Evolutionary conservation across 495 filamentous ascomycete genomes (phyloP), one percentile per base, ranked within the genome.

Genomic region (Physcia stellaris): DNA sequence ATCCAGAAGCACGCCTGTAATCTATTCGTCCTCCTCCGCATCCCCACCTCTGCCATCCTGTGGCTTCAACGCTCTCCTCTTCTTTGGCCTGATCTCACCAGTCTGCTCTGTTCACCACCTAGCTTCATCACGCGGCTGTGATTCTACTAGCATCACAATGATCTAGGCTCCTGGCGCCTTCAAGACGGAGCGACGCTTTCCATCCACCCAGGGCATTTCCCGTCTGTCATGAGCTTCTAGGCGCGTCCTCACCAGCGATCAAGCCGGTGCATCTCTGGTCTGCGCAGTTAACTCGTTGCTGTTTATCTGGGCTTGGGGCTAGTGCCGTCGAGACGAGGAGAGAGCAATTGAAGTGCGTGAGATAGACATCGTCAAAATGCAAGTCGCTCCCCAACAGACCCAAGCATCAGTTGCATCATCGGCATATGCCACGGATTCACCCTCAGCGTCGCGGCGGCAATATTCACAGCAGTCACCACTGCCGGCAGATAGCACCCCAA

Each of bases 351-450:
- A 26, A 16, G n/a, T 22, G n/a, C n/a, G n/a, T n/a, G n/a, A n/a
- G n/a, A n/a, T n/a, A n/a, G n/a, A n/a, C n/a, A n/a, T 67, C 48
- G 68, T 66, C 60, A 67, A 69, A 44, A 56, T 74, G 48, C 72
- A 75, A 48, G 49, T 68, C 40, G 59, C 62, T 42, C 61, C 65
- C 42, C 69, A 68, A 45, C 68, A 68, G 43, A 56, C 66, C 41
- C 59, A 62, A 38, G 55, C 67, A 32, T 49, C 63, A 40, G 53
- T 70, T 35, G 46, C 61, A 24, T 54, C 70, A 32, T 59, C 59
- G 38, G 51, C 68, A 13, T 61, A 67, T 23, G 59, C 67, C 28
- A 59, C 64, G 17, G 54, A 59, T 19, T 29, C 62, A 13, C 53
- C 63, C 13, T 58, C 64, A 13, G 48, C 66, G 19, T 55, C 64